These are phyloP conservation scores for Epichloe typhina DNA, from an alignment of 2,329 filamentous ascomycete species.

Conservation along the genomic window DNA sequence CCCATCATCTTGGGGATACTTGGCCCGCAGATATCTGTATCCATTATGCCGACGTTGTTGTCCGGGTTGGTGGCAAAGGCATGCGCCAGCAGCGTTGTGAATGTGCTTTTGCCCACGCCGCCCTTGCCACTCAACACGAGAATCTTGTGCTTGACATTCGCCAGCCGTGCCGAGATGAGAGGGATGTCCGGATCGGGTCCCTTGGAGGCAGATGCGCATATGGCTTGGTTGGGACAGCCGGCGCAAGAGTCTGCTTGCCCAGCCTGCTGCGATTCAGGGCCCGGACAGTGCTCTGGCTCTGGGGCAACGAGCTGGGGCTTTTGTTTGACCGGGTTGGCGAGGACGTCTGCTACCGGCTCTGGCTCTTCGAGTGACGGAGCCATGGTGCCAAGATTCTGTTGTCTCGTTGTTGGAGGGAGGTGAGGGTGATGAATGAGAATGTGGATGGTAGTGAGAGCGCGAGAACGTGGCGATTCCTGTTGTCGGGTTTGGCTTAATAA, in stretches of 20 bases:
- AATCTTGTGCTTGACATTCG: slow-evolving; percentile 78
- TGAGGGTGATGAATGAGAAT: not conserved
- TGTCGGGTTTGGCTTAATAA: slow-evolving; percentile 1
- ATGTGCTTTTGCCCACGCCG: slow-evolving; percentile 92
- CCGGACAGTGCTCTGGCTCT: slow-evolving; percentile 93
- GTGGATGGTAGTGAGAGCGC: no score
- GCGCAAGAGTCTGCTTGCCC: slow-evolving; percentile 72
- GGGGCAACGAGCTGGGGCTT: slow-evolving; percentile 82
- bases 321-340: slow-evolving; percentile 62
- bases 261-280: slow-evolving; percentile 64
- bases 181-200: slow-evolving; percentile 91
- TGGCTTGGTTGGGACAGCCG: slow-evolving; percentile 88
- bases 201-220: slow-evolving; percentile 89
- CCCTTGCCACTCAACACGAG: slow-evolving; percentile 90
- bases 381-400: slow-evolving; percentile 29
- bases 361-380: slow-evolving; percentile 61
- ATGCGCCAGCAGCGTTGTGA: slow-evolving; percentile 76
- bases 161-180: slow-evolving; percentile 70
- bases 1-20: slow-evolving; percentile 99
- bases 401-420: not conserved
- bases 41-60: slow-evolving; percentile 83
- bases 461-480: not conserved
- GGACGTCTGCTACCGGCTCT: slow-evolving; percentile 51
- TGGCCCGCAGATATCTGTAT: slow-evolving; percentile 94
- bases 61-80: slow-evolving; percentile 74